These are phyloP conservation scores for Paramarasmius palmivorus DNA, from an alignment of 1,284 basidiomycete species.

Conservation along the genomic window DNA sequence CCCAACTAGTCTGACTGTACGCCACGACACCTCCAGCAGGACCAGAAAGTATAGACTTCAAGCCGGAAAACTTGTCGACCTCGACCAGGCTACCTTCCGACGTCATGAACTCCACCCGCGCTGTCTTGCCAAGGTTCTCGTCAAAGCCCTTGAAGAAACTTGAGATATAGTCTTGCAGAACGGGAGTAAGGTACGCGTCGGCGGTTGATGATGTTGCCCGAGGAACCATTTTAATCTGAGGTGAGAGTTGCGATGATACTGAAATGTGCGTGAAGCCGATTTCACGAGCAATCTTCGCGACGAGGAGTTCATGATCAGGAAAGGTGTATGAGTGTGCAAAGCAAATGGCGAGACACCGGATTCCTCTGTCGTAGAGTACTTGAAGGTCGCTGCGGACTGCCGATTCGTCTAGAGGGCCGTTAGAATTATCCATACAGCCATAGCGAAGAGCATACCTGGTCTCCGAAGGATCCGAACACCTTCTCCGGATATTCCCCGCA, in stretches of 20 bases:
- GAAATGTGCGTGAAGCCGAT: constrained; percentile 8
- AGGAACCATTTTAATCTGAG: constrained; percentile 9
- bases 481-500: constrained; percentile 8
- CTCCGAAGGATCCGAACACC: constrained; percentile 5
- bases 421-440: neutral
- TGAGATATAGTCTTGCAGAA: constrained; percentile 1
- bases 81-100: constrained; percentile 7
- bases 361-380: constrained; percentile 4
- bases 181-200: constrained; percentile 10
- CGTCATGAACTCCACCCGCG: constrained; percentile 6
- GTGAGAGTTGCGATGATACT: constrained; percentile 6
- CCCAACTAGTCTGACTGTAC: constrained; percentile 5
- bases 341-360: constrained; percentile 6
- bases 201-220: constrained; percentile 6
- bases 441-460: neutral
- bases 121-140: neutral
- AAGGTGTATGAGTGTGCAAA: constrained; percentile 9
- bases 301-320: constrained; percentile 5
- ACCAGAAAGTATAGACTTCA: constrained; percentile 7
- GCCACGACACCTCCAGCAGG: constrained; percentile 7
- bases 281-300: constrained; percentile 7
- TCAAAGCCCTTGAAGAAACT: constrained; percentile 1
- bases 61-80: constrained; percentile 8
- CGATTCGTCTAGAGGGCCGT: constrained; percentile 1
- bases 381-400: constrained; percentile 2